Evolutionary conservation across 768 basidiomycete genomes (phyloP), one percentile per base, ranked within the genome.

Genomic region (Exsudoporus frostii): DNA sequence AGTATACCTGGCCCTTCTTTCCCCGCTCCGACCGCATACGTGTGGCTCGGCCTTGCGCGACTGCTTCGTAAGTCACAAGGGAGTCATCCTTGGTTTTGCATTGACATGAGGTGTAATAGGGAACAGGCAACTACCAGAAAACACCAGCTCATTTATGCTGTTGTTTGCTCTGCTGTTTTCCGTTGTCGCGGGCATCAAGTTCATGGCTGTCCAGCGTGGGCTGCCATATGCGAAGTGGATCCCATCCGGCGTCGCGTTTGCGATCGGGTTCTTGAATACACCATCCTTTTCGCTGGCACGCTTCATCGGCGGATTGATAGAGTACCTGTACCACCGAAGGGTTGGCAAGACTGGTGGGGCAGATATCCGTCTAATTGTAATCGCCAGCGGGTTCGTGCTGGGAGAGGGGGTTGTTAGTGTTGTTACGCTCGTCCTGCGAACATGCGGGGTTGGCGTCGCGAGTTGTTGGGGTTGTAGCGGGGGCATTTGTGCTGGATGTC

Each of bases 341-440:
- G 71, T 75, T 62, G 74, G 77, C 24, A 81, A 76, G 55, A 60
- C 65, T 15, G 78, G 81, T 54, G 71, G 72, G 25, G 75, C 76
- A 51, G 86, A 87, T 54, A 90, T 93, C 53, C 75, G 81, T 30
- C 72, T 95, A 33, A 87, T 98, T 62, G 83, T 98, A 24, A 76
- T 96, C 37, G 96, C 95, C 7, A 92, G 90, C 68, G 96, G 96
- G 4, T 97, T 98, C 67, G 95, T 98, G 24, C 75, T 98, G 17
- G 96, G 96, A 19, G 96, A 98, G 67, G 96, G 96, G 2, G 85
- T 97, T 32, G 76, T 90, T 38, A 94, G 93, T 65, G 79, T 98
- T 42, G 70, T 94, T 27, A 82, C 88, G 14, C 75, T 98, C 44
- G 61, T 85, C 7, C 69, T 97, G 55, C 83, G 84, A 56, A 90